Conservation (phyloP, 2,329 filamentous ascomycete genomes). For the Hypoxylon sp. region DNA sequence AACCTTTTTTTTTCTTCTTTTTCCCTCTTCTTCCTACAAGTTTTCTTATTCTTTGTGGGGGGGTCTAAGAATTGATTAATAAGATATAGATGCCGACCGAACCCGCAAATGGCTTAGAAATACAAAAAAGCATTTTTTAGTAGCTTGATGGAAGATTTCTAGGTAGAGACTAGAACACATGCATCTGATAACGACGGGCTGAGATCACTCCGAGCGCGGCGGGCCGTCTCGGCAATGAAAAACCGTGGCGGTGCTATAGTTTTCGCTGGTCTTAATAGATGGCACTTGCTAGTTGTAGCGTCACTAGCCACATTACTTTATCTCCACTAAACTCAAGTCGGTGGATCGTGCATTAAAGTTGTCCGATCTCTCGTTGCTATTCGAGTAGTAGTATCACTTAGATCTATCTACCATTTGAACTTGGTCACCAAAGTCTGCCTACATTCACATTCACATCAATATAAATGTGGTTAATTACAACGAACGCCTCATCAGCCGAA, state of each 20-base stretch:
- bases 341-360: background rate
- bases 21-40: constrained; percentile 26
- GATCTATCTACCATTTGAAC: too few relatives aligned
- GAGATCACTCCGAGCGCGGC: constrained; percentile 42
- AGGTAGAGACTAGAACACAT: constrained; percentile 15
- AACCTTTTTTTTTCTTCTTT: constrained; percentile 32
- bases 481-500: background rate
- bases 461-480: background rate
- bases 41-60: constrained; percentile 37
- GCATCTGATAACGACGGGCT: constrained; percentile 17
- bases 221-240: constrained; percentile 43
- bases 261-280: background rate
- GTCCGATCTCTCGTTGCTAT: background rate
- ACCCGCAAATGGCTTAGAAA: constrained; percentile 54
- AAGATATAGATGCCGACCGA: constrained; percentile 44
- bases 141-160: constrained; percentile 33
- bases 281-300: background rate
- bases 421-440: background rate
- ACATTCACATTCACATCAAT: background rate
- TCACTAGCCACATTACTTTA: constrained; percentile 21
- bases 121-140: constrained; percentile 46
- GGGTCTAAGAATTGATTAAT: constrained; percentile 40
- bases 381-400: background rate
- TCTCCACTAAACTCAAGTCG: background rate
- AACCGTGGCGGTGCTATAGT: constrained; percentile 23